A percentile compares a stretch with the other conserved stretches of the same genome.
Evolutionary conservation across 2,329 filamentous ascomycete species (phyloP).

Genomic region (Fusarium pininemorale): DNA sequence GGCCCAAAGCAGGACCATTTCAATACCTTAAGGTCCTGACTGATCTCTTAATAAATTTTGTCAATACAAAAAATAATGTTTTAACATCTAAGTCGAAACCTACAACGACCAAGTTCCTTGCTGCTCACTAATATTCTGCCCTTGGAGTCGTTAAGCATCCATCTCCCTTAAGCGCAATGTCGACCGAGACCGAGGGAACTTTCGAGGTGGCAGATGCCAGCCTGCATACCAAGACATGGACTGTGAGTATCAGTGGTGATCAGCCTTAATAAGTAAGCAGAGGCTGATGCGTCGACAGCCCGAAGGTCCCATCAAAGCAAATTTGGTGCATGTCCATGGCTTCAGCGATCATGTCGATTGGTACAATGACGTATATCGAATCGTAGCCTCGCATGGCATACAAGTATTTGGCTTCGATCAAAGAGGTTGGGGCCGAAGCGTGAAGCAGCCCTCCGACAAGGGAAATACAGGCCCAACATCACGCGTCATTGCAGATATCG

Average conservation of each 20-base stretch:
- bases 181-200: slow-evolving; percentile 59
- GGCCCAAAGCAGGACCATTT: slow-evolving; percentile 18
- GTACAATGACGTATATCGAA: slow-evolving; percentile 78
- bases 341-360: slow-evolving; percentile 87
- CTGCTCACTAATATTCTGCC: not conserved
- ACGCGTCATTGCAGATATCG: slow-evolving; percentile 80
- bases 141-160: not conserved
- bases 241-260: slow-evolving; percentile 53
- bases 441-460: slow-evolving; percentile 66
- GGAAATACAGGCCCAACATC: slow-evolving; percentile 79
- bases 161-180: slow-evolving; percentile 42
- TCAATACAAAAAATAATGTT: not conserved
- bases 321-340: slow-evolving; percentile 85
- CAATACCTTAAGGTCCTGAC: not conserved
- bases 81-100: not conserved
- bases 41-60: not conserved
- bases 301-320: slow-evolving; percentile 67
- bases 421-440: slow-evolving; percentile 85
- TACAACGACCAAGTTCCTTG: not conserved
- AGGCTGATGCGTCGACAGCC: slow-evolving; percentile 55
- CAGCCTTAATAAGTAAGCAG: not conserved
- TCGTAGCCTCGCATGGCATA: slow-evolving; percentile 75
- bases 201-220: slow-evolving; percentile 56
- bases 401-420: slow-evolving; percentile 84
- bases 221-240: slow-evolving; percentile 68